Base-by-base conservation (phyloP, 2,329 filamentous ascomycete genomes). In the Paecilomyces sp. region DNA sequence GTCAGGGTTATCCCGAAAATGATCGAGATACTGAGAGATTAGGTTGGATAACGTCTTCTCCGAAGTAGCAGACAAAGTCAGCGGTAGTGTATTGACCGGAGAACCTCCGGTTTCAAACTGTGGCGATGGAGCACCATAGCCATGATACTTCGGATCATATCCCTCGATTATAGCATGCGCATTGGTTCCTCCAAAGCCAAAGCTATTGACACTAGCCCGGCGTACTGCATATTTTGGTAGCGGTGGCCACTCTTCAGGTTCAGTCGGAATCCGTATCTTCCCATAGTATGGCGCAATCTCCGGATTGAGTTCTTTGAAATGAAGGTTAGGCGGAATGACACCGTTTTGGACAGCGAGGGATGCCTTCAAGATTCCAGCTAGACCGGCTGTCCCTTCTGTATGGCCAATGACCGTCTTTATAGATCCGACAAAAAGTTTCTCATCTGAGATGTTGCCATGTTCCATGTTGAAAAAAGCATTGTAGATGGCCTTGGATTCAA, bases 131-230 rank as follows among this genome's bases (percentile, higher is more conserved):
- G 30, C 9, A 31, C 9, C 9, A 31, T 9, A 31, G 30, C 30
- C 30, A 31, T 31, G 30, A 31, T 33, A 50, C 25, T 54, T 50
- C 54, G 15, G 36, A 6, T 41, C 13, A 55, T 61, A 65, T 52
- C 61, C 62, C 57, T 81, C 77, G 30, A 81, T 56, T 28, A 81
- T 75, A 0, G 71, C 71, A 60, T 79, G 76, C 1, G 75, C 72
- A 41, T 77, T 78, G 1, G 77, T 73, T 2, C 77, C 78, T 4
- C 76, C 75, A 54, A 75, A 75, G 0, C 77, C 79, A 61, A 81
- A 82, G 15, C 75, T 74, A 59, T 80, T 81, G 0, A 82, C 71
- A 41, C 76, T 77, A 1, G 77, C 78, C 30, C 76, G 65, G 5
- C 66, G 66, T 0, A 58, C 61, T 7, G 51, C 54, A 2, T 72